Base-by-base conservation (phyloP, 164 flowering plant species). In the Umbellularia californica region DNA sequence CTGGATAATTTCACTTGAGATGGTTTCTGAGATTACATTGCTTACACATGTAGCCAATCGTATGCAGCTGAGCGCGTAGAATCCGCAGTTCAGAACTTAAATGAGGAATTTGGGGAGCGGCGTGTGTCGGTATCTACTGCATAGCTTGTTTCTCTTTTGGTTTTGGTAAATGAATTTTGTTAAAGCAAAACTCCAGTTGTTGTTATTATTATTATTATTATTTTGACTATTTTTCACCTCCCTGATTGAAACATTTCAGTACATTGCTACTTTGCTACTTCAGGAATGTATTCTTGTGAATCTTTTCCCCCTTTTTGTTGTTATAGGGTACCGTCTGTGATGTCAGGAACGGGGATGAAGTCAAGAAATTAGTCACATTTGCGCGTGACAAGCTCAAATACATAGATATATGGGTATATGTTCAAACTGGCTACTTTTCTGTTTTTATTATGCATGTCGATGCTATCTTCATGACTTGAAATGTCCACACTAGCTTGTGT, bases 81-180 rank as follows among this genome's bases (percentile, higher is more conserved):
- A 79, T 82, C 88, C 72, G 87, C 90, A 81, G 85, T 91, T 77
- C 80, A 85, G 50, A 84, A 73, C 68, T 86, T 95, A 72, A 82
- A 78, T 78, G 79, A 71, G 71, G 95, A 91, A 75, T 88, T 87
- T 76, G 98, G 98, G 83, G 90, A 88, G 85, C 96, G 82, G 81
- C 93, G 76, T 90, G 97, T 91, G 97, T 95, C 94, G 97, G 98
- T 95, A 92, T 87, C 89, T 74, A 80, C 88, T 75, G 47, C 64
- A 28, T 71, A 52, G 74, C 86, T 81, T 70, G 66, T 68, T 70
- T 30, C 33, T 9, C 33, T 30, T 47, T 51, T 23, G 24, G 1
- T 25, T 41, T 24, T 35, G 50, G 65, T 71, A n/a, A 65, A 78
- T 58, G 28, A 23, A 69, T 19, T 52, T 62, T 20, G 47, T 70